phyloP scores from a whole-genome alignment of 352 stramenopile genomes.

The Phytophthora lateralis region DNA sequence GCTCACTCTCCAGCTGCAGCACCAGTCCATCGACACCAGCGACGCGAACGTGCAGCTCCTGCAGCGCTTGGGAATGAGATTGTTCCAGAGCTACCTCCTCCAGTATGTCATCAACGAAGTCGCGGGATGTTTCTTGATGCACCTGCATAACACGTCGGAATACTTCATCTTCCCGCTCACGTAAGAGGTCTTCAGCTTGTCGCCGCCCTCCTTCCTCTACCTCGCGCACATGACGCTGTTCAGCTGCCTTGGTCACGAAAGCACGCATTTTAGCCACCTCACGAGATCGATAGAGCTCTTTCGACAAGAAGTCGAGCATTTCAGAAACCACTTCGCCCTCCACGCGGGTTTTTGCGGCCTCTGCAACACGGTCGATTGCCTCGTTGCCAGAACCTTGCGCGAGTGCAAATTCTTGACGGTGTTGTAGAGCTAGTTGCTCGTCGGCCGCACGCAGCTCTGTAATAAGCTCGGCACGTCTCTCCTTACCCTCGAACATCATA shows the following conservation, averaged over 20 bases:
- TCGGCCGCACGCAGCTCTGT: slow-evolving; percentile 85
- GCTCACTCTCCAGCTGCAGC: slow-evolving; percentile 46
- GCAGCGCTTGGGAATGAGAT: slow-evolving; percentile 46
- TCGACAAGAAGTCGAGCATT: slow-evolving; percentile 90
- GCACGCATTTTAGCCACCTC: slow-evolving; percentile 79
- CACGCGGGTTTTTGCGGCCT: slow-evolving; percentile 64
- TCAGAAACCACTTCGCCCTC: slow-evolving; percentile 89
- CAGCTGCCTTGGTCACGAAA: slow-evolving; percentile 72
- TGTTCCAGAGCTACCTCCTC: slow-evolving; percentile 59
- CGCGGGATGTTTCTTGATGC: slow-evolving; percentile 77
- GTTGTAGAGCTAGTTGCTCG: slow-evolving; percentile 33
- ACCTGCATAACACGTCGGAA: slow-evolving; percentile 78
- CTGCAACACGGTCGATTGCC: slow-evolving; percentile 48
- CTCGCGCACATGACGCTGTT: slow-evolving; percentile 76
- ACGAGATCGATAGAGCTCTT: slow-evolving; percentile 83
- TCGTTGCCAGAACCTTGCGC: slow-evolving; percentile 30
- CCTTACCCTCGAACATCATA: slow-evolving; percentile 94
- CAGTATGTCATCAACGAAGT: slow-evolving; percentile 75
- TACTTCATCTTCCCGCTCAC: slow-evolving; percentile 85
- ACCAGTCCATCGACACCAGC: slow-evolving; percentile 56
- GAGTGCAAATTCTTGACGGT: slow-evolving; percentile 24
- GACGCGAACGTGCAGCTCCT: slow-evolving; percentile 61
- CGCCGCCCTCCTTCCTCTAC: slow-evolving; percentile 86
- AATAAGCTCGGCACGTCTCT: slow-evolving; percentile 88
- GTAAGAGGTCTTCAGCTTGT: slow-evolving; percentile 86